phyloP scores from a whole-genome alignment of 2,329 filamentous ascomycete species.

The Chaetothyriales sp. region DNA sequence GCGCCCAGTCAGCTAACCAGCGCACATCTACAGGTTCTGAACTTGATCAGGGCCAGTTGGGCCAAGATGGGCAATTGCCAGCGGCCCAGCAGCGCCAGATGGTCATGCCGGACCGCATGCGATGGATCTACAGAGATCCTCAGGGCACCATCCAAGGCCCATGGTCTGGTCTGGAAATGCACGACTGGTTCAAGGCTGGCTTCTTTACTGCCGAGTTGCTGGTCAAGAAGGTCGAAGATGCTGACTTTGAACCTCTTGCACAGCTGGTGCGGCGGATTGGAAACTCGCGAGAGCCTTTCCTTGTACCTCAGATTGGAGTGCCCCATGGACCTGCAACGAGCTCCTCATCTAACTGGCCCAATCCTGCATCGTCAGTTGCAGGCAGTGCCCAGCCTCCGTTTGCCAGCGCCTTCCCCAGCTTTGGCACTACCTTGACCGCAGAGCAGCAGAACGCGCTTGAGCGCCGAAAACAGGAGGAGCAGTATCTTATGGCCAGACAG shows the following conservation, averaged over 20 bases:
- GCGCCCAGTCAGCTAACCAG: constrained; percentile 11
- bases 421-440: constrained; percentile 87
- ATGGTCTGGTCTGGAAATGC: constrained; percentile 95
- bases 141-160: constrained; percentile 85
- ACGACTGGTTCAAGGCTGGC: constrained; percentile 98
- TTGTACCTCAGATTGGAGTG: constrained; percentile 93
- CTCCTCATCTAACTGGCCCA: constrained; percentile 26
- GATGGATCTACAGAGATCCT: constrained; percentile 95
- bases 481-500: constrained; percentile 90
- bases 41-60: constrained; percentile 20
- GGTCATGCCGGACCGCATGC: constrained; percentile 98
- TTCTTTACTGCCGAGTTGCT: constrained; percentile 92
- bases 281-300: constrained; percentile 91
- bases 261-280: constrained; percentile 91
- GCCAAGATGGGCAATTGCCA: constrained; percentile 41
- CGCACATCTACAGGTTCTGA: constrained; percentile 19
- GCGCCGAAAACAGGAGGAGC: constrained; percentile 91
- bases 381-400: constrained; percentile 66
- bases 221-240: constrained; percentile 87
- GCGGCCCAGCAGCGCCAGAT: constrained; percentile 64
- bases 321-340: constrained; percentile 58
- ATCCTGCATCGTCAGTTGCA: constrained; percentile 15
- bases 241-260: constrained; percentile 84
- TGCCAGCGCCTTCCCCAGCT: constrained; percentile 84
- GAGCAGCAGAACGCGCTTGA: constrained; percentile 97